A percentile compares a stretch with the other conserved stretches of the same genome.
These are phyloP conservation scores for Cadophora luteo-olivacea DNA, from an alignment of 2,329 filamentous ascomycete genomes.

Conservation along the genomic window DNA sequence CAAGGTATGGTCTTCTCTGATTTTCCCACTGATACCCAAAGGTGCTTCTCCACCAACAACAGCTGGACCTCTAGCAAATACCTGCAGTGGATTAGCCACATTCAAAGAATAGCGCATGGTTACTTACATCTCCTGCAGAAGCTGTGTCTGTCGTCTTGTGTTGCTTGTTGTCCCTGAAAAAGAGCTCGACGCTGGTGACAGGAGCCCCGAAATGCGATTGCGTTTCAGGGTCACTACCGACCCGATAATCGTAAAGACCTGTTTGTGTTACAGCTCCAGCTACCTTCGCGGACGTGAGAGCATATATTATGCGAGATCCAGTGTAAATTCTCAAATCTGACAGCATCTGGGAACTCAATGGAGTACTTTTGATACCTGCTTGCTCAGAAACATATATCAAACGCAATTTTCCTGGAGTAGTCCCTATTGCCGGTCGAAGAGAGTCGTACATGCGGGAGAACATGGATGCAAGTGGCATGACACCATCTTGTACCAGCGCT, in stretches of 20 bases:
- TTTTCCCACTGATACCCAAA: constrained; percentile 67
- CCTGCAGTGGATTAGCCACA: constrained; percentile 50
- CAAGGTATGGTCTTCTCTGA: constrained; percentile 77
- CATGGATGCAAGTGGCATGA: constrained; percentile 72
- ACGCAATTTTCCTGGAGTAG: constrained; percentile 75
- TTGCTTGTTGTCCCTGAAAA: constrained; percentile 67
- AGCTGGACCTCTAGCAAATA: constrained; percentile 74
- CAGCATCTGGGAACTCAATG: constrained; percentile 72
- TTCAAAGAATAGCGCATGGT: neutral
- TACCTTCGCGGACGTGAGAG: constrained; percentile 80
- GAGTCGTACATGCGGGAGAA: constrained; percentile 67
- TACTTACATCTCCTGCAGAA: constrained; percentile 67
- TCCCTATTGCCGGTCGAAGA: constrained; percentile 64
- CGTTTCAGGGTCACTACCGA: constrained; percentile 48
- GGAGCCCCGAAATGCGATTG: constrained; percentile 82
- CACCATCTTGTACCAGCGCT: constrained; percentile 71
- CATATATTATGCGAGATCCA: constrained; percentile 82
- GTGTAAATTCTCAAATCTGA: constrained; percentile 85
- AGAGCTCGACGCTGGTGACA: constrained; percentile 78
- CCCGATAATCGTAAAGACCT: constrained; percentile 85
- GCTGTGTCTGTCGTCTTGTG: constrained; percentile 69
- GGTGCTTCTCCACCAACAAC: constrained; percentile 72
- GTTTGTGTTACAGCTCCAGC: constrained; percentile 91
- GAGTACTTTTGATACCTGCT: constrained; percentile 64
- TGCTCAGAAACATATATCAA: constrained; percentile 82